Evolutionary conservation across 108 stramenopile species (phyloP).

Genomic region (Skeletonema tropicum): DNA sequence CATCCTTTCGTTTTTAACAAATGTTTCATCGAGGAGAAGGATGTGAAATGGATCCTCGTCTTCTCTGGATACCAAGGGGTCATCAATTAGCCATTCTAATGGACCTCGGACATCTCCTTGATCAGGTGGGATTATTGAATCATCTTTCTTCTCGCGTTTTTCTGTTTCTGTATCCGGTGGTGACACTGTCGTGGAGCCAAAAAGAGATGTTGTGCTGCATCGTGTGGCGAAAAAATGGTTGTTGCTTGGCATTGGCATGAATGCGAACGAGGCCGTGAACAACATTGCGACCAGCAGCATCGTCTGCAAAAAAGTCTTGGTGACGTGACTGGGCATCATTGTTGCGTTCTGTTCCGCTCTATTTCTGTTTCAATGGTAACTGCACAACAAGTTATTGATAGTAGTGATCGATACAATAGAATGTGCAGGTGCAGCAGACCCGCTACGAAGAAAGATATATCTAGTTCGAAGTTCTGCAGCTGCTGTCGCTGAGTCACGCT

Average conservation of each 20-base stretch:
- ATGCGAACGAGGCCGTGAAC: not conserved
- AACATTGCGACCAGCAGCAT: too few relatives aligned
- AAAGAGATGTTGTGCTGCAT: not conserved
- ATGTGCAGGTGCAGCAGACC: too few relatives aligned
- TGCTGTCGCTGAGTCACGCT: too few relatives aligned
- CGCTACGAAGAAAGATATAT: too few relatives aligned
- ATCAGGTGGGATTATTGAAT: slow-evolving; percentile 47
- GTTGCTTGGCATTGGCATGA: slow-evolving; percentile 1
- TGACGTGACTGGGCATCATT: too few relatives aligned
- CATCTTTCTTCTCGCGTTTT: slow-evolving; percentile 37
- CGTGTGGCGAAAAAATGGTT: not conserved
- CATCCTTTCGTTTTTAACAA: slow-evolving; percentile 65
- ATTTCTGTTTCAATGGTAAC: too few relatives aligned
- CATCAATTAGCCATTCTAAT: slow-evolving; percentile 76
- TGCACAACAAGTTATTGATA: too few relatives aligned
- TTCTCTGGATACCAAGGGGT: slow-evolving; percentile 56
- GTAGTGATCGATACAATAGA: too few relatives aligned
- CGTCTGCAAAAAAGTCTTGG: too few relatives aligned
- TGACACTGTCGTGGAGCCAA: slow-evolving; percentile 16
- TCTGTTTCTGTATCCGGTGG: slow-evolving; percentile 29
- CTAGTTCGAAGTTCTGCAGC: too few relatives aligned
- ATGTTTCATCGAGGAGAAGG: slow-evolving; percentile 71
- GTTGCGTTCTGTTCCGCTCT: too few relatives aligned
- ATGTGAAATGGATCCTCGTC: slow-evolving; percentile 86
- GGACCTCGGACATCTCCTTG: slow-evolving; percentile 52